Evolutionary conservation across 2,329 filamentous ascomycete genomes (phyloP), one percentile per base, ranked within the genome.

Genomic region (Diaporthe vaccinii): DNA sequence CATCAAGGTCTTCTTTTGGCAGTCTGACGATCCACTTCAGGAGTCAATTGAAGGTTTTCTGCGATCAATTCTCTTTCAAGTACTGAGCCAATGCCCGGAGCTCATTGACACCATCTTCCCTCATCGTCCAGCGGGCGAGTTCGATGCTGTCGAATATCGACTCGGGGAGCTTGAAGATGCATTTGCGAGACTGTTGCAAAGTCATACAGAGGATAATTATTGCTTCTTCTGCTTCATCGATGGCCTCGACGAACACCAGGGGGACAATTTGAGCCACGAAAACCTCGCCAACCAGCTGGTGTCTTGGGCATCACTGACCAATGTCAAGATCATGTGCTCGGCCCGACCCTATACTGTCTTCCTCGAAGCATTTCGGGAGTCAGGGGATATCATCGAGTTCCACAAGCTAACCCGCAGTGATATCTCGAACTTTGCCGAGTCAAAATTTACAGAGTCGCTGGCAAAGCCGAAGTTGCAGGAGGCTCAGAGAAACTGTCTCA

Each of bases 21-120:
- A 46, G 10, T 73, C 78, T 8, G 78, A 71, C 1, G 73, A 75
- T 20, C 14, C 20, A 3, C 49, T 76, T 14, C 78, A 79, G 59
- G 71, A 75, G 51, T 79, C 78, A 0, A 67, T 75, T 0, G 74
- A 76, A n/a, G 79, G 78, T 0, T 62, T 80, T 10, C 74, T 78
- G 12, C 75, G 76, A 20, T 77, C 78, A 1, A 68, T 79, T 0
- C 74, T 80, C 1, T 80, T 77, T 34, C 73, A 78, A 1, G 74
- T 77, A 1, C 61, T 80, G 4, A 72, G 73, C 4, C 75, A 76
- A 44, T 76, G 72, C 12, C 78, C 79, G 0, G 71, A 76, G 9
- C 62, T 78, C 5, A 78, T 78, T n/a, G 59, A 41, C 7, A 22
- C 41, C 1, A 65, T 77, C 5, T 79, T 78, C 25, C 75, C 75